Percentiles rank a stretch among this genome's conserved stretches.
Conservation (phyloP, 2,329 filamentous ascomycete genomes). For the Aspergillus ochraceoroseus region DNA sequence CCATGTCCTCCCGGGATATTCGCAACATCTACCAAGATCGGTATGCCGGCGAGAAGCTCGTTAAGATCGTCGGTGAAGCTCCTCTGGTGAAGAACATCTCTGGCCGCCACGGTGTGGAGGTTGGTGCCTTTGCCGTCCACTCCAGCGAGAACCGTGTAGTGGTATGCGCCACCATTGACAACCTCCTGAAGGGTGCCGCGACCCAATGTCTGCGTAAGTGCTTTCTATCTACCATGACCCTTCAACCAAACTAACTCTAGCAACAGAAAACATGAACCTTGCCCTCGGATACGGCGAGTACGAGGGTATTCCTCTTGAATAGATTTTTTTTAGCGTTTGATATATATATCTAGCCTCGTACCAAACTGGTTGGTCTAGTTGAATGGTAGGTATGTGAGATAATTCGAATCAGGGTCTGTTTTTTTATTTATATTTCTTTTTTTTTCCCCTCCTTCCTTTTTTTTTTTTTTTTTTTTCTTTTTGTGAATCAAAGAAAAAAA, state of each 20-base stretch:
- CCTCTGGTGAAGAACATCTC: constrained; percentile 80
- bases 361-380: constrained; percentile 19
- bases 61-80: constrained; percentile 85
- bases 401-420: constrained; percentile 13
- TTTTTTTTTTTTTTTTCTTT: constrained; percentile 12
- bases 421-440: constrained; percentile 12
- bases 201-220: constrained; percentile 85
- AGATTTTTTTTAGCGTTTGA: constrained; percentile 19
- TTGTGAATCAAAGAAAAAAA: constrained; percentile 14
- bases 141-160: constrained; percentile 84
- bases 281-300: constrained; percentile 85
- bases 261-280: constrained; percentile 82
- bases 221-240: constrained; percentile 1
- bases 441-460: constrained; percentile 12
- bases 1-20: constrained; percentile 87
- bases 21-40: constrained; percentile 92
- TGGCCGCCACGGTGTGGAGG: constrained; percentile 82
- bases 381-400: constrained; percentile 19
- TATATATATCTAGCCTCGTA: constrained; percentile 12
- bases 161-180: constrained; percentile 91
- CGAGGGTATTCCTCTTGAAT: constrained; percentile 70
- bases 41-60: constrained; percentile 90
- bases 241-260: neutral
- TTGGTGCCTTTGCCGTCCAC: constrained; percentile 93
- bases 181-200: constrained; percentile 85